Conservation (phyloP, 352 stramenopile genomes). For the Globisporangium solare region DNA sequence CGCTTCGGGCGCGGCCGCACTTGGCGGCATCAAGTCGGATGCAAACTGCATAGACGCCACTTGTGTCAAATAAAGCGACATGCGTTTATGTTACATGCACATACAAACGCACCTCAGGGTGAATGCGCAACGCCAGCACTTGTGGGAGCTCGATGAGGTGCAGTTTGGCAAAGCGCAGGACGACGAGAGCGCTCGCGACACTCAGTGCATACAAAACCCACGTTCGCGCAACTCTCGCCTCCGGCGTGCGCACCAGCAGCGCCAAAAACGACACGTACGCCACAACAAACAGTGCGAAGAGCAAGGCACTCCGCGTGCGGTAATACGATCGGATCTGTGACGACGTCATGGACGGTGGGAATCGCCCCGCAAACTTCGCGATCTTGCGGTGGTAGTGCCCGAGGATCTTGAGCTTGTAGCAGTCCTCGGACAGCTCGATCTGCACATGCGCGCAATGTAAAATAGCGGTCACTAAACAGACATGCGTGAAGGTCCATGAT, state of each 20-base stretch:
- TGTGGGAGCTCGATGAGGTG: constrained; percentile 69
- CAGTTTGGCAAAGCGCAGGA: constrained; percentile 69
- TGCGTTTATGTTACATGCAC: not conserved
- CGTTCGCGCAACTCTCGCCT: constrained; percentile 28
- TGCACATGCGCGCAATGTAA: constrained; percentile 13
- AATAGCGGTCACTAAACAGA: not conserved
- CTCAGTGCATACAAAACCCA: constrained; percentile 58
- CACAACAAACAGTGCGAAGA: constrained; percentile 39
- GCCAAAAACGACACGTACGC: constrained; percentile 35
- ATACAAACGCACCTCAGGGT: constrained; percentile 43
- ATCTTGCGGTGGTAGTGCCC: constrained; percentile 86
- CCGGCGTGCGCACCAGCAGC: constrained; percentile 31
- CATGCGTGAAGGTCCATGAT: not conserved
- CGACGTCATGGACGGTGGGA: constrained; percentile 39
- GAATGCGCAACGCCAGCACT: constrained; percentile 54
- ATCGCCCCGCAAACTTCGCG: constrained; percentile 57
- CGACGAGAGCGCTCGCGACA: constrained; percentile 52
- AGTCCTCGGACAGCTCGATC: constrained; percentile 66
- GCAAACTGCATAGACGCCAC: constrained; percentile 37
- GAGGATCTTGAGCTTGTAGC: constrained; percentile 76
- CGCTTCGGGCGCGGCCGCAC: constrained; percentile 19
- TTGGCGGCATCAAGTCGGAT: constrained; percentile 23
- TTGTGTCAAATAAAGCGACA: not conserved
- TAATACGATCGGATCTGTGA: constrained; percentile 55
- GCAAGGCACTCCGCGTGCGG: constrained; percentile 29